Evolutionary conservation across 2,329 filamentous ascomycete species (phyloP).

Genomic region (Chaetomium olivaceum): DNA sequence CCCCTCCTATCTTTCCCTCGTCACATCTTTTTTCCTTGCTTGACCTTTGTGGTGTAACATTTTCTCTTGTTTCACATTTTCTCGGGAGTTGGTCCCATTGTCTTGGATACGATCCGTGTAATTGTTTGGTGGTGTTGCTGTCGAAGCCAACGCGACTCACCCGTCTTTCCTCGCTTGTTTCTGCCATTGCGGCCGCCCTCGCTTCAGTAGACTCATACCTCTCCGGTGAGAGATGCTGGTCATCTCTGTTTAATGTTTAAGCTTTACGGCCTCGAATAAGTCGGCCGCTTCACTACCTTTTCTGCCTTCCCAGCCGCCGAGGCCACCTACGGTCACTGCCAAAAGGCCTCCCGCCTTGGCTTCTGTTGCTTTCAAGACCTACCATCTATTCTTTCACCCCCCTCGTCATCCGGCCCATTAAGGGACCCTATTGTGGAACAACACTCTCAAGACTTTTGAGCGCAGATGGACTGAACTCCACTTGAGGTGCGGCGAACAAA

Average conservation of each 20-base stretch:
- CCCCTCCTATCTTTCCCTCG: slow-evolving; percentile 3
- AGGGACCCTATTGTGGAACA: not conserved
- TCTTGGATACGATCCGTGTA: slow-evolving; percentile 13
- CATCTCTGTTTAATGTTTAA: slow-evolving; percentile 35
- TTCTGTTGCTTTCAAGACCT: not conserved
- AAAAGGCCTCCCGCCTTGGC: slow-evolving; percentile 19
- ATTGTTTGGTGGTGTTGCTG: slow-evolving; percentile 12
- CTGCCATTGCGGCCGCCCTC: slow-evolving; percentile 24
- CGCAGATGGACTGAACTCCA: slow-evolving; percentile 22
- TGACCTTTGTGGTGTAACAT: slow-evolving; percentile 9
- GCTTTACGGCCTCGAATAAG: slow-evolving; percentile 19
- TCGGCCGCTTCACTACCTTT: slow-evolving; percentile 14
- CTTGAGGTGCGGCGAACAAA: slow-evolving; percentile 22
- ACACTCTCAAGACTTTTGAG: slow-evolving; percentile 3
- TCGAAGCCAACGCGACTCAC: slow-evolving; percentile 6
- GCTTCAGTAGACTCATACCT: slow-evolving; percentile 19
- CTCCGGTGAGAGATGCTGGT: slow-evolving; percentile 33
- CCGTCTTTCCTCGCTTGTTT: slow-evolving; percentile 19
- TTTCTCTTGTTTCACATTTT: slow-evolving; percentile 34
- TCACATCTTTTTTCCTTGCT: slow-evolving; percentile 13
- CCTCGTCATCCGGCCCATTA: not conserved
- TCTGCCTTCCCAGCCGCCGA: slow-evolving; percentile 22
- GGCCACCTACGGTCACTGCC: slow-evolving; percentile 17
- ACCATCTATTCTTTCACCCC: slow-evolving; percentile 2
- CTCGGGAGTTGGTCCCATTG: slow-evolving; percentile 14